These are phyloP conservation scores for Diaporthe australafricana DNA, from an alignment of 2,329 filamentous ascomycete species.

Conservation along the genomic window DNA sequence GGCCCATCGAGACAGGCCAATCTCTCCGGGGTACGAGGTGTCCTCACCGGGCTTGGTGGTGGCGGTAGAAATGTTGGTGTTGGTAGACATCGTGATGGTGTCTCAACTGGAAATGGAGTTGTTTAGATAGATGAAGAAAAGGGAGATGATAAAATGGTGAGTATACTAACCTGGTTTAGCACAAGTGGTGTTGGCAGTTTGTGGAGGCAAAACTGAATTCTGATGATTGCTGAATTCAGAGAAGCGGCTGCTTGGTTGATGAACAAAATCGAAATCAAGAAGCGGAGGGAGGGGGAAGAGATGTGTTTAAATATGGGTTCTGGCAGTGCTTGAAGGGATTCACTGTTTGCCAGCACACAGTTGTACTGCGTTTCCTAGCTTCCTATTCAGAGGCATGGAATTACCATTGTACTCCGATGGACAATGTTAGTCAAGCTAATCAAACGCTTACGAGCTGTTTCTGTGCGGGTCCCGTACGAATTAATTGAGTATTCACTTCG, in stretches of 20 bases:
- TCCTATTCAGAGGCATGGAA: rapidly evolving
- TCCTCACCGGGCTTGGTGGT: background rate
- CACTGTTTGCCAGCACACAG: background rate
- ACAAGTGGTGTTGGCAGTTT: too few relatives aligned
- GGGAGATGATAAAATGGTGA: too few relatives aligned
- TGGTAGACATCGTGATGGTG: background rate
- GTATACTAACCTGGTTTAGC: background rate
- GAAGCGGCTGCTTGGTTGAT: background rate
- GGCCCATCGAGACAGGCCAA: background rate
- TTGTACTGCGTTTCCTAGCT: too few relatives aligned
- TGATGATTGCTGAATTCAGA: too few relatives aligned
- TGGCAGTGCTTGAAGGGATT: background rate
- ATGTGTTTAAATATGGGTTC: background rate
- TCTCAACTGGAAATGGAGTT: background rate
- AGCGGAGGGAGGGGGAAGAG: too few relatives aligned
- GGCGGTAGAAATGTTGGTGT: too few relatives aligned
- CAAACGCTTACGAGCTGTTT: too few relatives aligned
- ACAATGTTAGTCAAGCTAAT: too few relatives aligned
- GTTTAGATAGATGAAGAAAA: background rate
- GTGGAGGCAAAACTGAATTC: background rate
- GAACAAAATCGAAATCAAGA: background rate
- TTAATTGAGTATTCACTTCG: background rate
- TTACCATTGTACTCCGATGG: background rate
- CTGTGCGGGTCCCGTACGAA: too few relatives aligned
- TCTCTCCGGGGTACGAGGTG: background rate